Base-by-base conservation (phyloP, 306 rosid species). In the Canavalia gladiata region DNA sequence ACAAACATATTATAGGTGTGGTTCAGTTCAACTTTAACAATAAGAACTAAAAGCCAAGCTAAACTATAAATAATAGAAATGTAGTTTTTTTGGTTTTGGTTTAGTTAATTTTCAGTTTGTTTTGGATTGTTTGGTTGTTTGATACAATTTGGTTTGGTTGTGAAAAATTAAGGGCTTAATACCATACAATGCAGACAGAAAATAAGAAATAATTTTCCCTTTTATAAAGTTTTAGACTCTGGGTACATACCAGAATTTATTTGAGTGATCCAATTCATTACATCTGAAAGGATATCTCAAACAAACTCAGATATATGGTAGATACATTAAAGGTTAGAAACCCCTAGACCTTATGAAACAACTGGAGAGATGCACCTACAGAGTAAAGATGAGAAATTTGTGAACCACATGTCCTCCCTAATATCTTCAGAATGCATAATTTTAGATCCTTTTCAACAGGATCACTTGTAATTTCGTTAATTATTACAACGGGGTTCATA, bases 271-370 rank as follows among this genome's bases (percentile, higher is more conserved):
- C 11, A 65, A 13, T 54, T 74, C 57, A 81, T 12, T 42, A 51
- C 41, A 41, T 73, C 8, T 51, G 65, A 37, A 64, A 54, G n/a
- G 58, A 81, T 30, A 51, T 13, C 50, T 56, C 39, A 79, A 46
- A 56, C 75, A 43, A 68, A 9, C 47, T 29, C 13, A 57, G 51
- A 71, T 49, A 25, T 35, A 10, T n/a, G 2, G 12, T 25, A 31
- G 60, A 18, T 1, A 42, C 8, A 55, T 30, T 5, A 75, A 57
- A 47, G 62, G 43, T 47, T 55, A 55, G 69, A 74, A 72, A 81
- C 42, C 33, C 39, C 7, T 30, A 33, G 45, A 62, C 56, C 58
- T 46, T 9, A 60, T 13, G 72, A 62, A 76, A 63, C 35, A 49
- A 63, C 47, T 12, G 25, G 25, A 63, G 2, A 64, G 11, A 49